Conservation (phyloP, 1,139 yeast species). For the Debaryomyces coudertii region DNA sequence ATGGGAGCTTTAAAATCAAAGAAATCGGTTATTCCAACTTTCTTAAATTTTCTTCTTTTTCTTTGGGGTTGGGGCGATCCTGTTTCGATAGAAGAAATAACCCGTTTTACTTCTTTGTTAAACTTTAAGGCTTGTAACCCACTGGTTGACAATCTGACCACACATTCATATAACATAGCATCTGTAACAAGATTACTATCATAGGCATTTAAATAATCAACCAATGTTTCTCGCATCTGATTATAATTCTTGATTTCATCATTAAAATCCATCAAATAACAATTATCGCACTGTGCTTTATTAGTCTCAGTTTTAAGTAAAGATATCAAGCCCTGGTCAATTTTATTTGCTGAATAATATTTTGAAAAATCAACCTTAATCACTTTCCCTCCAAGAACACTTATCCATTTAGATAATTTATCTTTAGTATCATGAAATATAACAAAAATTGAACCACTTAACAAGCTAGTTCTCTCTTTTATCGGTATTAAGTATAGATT, state of each 20-base stretch:
- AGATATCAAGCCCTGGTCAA: conserved; percentile 5
- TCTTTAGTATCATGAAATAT: conserved; percentile 13
- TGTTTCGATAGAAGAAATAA: conserved; percentile 11
- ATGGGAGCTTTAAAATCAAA: conserved; percentile 27
- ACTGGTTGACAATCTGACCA: conserved; percentile 11
- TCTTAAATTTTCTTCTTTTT: conserved; percentile 36
- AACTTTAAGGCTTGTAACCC: conserved; percentile 13
- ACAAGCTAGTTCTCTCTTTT: conserved; percentile 16
- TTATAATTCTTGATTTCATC: not conserved
- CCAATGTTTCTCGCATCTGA: not conserved
- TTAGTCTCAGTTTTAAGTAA: not conserved
- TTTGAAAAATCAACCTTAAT: conserved; percentile 2
- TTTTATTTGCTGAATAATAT: conserved; percentile 1
- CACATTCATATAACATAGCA: conserved; percentile 14
- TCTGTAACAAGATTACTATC: conserved; percentile 9
- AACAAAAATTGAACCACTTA: conserved; percentile 18
- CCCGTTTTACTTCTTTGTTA: conserved; percentile 9
- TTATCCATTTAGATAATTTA: conserved; percentile 19
- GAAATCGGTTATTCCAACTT: conserved; percentile 37
- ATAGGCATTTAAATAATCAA: not conserved
- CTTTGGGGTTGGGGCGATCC: conserved; percentile 16
- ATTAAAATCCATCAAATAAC: not conserved
- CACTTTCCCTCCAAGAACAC: conserved; percentile 20
- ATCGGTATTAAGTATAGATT: conserved; percentile 21
- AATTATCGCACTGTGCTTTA: not conserved